Evolutionary conservation across 495 filamentous ascomycete genomes (phyloP).

Genomic region (Neurospora hispaniola): DNA sequence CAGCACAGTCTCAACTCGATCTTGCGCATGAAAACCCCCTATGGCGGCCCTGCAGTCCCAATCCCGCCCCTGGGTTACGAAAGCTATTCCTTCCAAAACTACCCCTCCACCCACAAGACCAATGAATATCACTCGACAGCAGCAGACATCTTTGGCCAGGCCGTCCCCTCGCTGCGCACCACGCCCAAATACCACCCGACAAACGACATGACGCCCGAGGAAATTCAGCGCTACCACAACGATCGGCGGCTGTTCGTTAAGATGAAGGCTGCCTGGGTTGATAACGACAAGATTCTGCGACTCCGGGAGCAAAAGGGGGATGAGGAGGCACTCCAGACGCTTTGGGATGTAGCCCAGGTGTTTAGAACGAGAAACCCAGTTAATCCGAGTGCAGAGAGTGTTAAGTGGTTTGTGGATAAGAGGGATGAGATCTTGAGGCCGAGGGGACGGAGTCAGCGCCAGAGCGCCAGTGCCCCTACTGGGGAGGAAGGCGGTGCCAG

Average conservation of each 20-base stretch:
- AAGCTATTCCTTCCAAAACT: constrained; percentile 1
- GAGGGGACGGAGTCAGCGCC: background rate
- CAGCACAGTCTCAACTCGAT: background rate
- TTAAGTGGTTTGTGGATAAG: constrained; percentile 6
- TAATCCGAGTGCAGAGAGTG: background rate
- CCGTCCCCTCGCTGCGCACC: constrained; percentile 1
- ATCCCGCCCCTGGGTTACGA: background rate
- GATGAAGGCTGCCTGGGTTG: constrained; percentile 5
- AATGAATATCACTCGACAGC: background rate
- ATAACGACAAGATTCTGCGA: background rate
- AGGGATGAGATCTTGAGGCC: background rate
- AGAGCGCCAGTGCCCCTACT: background rate
- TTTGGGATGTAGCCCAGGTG: constrained; percentile 11
- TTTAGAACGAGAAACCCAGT: background rate
- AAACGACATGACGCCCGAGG: constrained; percentile 4
- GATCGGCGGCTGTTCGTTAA: constrained; percentile 1
- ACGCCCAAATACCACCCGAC: constrained; percentile 5
- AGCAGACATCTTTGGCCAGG: background rate
- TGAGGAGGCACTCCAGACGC: background rate
- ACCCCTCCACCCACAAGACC: background rate
- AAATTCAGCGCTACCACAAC: constrained; percentile 1
- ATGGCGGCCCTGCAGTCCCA: background rate
- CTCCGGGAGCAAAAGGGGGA: background rate
- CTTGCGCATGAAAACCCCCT: background rate
- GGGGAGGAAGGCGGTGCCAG: background rate